Base-by-base conservation (phyloP, 768 basidiomycete genomes). In the Tremella fuciformis region DNA sequence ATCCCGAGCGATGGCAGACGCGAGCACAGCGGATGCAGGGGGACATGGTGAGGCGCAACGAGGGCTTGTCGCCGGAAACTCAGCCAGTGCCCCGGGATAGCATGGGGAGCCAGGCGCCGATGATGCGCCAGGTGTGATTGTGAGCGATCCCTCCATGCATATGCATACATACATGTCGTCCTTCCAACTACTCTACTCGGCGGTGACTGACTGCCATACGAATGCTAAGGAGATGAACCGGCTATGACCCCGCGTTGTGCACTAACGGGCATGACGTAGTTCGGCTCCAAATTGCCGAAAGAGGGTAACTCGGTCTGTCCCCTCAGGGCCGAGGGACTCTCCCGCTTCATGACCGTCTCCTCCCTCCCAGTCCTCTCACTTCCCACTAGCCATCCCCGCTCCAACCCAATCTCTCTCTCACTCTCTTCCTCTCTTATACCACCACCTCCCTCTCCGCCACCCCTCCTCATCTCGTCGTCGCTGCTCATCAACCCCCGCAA, bases 1-100 rank as follows among this genome's bases (percentile, higher is more conserved):
- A 71, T 47, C 73, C 73, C n/a, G 67, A 70, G 16, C 42, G 65
- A 58, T 76, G 75, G 75, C 59, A 67, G 50, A 49, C 44, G n/a
- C 41, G 63, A 25, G 65, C 66, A 37, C 53, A 61, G 29, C 38
- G 18, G 19, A 63, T 69, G 65, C 53, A 56, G 16, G 18, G 56
- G 26, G 63, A 69, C 2, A 72, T 67, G 65, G 29, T 38, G 15
- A 62, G 61, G 9, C 54, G 70, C 55, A 72, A 72, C 47, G 40
- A 37, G 25, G 61, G 61, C 13, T 2, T 34, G 1, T 19, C 52
- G 46, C 16, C 22, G 37, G 18, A 21, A n/a, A 37, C 25, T 34
- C 29, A 34, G 29, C 29, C 29, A 11, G 29, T 11, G 29, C 29
- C 29, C 29, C 29, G 29, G 29, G 29, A 34, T 34, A 34, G 29